A percentile compares a stretch with the other conserved stretches of the same genome.
These are phyloP conservation scores for Rasamsonia emersonii DNA, from an alignment of 2,329 filamentous ascomycete genomes.

Conservation along the genomic window DNA sequence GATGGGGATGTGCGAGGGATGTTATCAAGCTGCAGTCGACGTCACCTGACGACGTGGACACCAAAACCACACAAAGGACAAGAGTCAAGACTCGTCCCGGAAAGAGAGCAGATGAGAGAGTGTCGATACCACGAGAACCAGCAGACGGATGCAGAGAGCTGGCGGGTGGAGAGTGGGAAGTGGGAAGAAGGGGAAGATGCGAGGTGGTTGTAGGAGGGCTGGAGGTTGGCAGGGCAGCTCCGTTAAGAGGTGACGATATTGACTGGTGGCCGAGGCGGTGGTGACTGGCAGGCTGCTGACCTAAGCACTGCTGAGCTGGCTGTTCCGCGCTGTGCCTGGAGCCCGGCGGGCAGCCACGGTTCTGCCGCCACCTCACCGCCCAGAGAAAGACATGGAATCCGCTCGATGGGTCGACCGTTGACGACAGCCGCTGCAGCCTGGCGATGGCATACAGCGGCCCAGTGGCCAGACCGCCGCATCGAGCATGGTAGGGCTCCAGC, in stretches of 20 bases:
- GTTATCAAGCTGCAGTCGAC: slow-evolving; percentile 20
- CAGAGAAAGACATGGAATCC: slow-evolving; percentile 32
- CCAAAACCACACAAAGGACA: slow-evolving; percentile 6
- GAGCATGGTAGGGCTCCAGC: no score
- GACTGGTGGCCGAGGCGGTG: slow-evolving; percentile 11
- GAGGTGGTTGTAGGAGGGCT: slow-evolving; percentile 15
- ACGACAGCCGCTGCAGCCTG: slow-evolving; percentile 9
- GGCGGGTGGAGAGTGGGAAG: slow-evolving; percentile 9
- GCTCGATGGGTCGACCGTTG: slow-evolving; percentile 16
- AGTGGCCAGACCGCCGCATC: not conserved
- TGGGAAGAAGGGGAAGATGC: slow-evolving; percentile 7
- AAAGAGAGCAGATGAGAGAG: no score
- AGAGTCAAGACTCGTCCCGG: no score
- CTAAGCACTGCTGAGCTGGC: slow-evolving; percentile 17
- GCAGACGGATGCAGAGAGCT: slow-evolving; percentile 11
- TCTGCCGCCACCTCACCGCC: slow-evolving; percentile 17
- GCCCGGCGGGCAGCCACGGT: slow-evolving; percentile 1
- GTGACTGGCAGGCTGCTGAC: slow-evolving; percentile 21
- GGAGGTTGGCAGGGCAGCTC: slow-evolving; percentile 20
- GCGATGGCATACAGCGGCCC: not conserved
- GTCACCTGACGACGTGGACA: no score
- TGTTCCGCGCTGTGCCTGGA: slow-evolving; percentile 4
- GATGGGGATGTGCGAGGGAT: no score
- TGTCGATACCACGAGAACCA: slow-evolving; percentile 2
- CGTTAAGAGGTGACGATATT: slow-evolving; percentile 32